A percentile compares a stretch with the other conserved stretches of the same genome.
phyloP scores from a whole-genome alignment of 176 grass and related monocot species.

The Poa pratensis region DNA sequence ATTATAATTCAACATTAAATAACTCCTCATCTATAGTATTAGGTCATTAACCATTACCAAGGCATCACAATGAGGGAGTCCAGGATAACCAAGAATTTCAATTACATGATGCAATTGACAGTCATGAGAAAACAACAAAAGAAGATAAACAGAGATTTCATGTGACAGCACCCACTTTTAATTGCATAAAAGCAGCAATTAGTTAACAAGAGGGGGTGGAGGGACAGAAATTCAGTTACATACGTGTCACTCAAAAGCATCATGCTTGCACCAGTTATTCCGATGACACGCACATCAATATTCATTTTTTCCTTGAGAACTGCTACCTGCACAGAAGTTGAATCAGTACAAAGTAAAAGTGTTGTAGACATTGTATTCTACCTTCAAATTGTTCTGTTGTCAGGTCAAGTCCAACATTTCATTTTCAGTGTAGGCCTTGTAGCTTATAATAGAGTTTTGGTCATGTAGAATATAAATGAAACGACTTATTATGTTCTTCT shows the following conservation, averaged over 20 bases:
- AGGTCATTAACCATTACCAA: conserved; percentile 4
- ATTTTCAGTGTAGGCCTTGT: conserved; percentile 6
- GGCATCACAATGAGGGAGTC: conserved; percentile 7
- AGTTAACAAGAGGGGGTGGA: background rate
- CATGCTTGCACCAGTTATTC: conserved; percentile 77
- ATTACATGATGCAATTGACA: conserved; percentile 8
- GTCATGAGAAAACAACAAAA: background rate
- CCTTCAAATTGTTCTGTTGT: conserved; percentile 6
- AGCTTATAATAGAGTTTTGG: background rate
- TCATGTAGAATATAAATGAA: conserved; percentile 12
- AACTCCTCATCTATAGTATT: background rate
- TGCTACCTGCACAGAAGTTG: conserved; percentile 57
- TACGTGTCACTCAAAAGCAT: conserved; percentile 95
- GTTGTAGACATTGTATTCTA: background rate
- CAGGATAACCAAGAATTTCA: background rate
- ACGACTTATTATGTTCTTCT: background rate
- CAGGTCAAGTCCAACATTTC: background rate
- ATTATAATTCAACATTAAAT: background rate
- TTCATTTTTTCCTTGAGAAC: conserved; percentile 95
- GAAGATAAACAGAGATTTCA: conserved; percentile 16
- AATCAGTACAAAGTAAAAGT: conserved; percentile 7
- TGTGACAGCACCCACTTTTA: background rate
- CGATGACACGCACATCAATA: conserved; percentile 94
- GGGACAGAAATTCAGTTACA: conserved; percentile 20
- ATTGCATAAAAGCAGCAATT: conserved; percentile 18